Base-by-base conservation (phyloP, 495 filamentous ascomycete species). In the Elasticomyces elasticus region DNA sequence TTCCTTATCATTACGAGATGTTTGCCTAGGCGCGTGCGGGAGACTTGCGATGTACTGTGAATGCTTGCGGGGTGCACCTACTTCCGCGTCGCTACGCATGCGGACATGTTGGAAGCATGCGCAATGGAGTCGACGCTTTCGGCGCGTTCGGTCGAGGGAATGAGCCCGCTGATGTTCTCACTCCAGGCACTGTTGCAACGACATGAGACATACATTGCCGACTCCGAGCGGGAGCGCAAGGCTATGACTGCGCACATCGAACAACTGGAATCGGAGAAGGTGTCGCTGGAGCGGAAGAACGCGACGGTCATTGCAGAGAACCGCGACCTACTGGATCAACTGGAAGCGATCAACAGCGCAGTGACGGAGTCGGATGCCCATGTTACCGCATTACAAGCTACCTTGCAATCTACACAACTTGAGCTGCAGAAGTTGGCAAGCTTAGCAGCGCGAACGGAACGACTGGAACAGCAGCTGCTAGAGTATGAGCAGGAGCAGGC, bases 171-270 rank as follows among this genome's bases (percentile, higher is more conserved):
- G 69, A 88, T 79, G 17, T 86, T 85, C 71, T 68, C 81, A 37
- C 70, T 88, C 49, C 83, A 96, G 91, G 87, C 90, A 30, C 74
- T 98, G 33, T 79, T 98, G 17, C 80, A 84, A 47, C 86, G 90
- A 52, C 90, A 97, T 77, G 91, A 96, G 71, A 79, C 82, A 35
- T 95, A 94, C 67, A 87, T 95, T 75, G 83, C 81, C 19, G 87
- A 95, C 64, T 85, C 88, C 48, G 89, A 94, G 73, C 77, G 81
- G 49, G 87, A 95, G 62, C 82, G 92, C 15, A 67, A 69, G 41
- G 79, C 79, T 27, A 79, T 94, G 72, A 73, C 76, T 12, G 69
- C 73, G 33, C 85, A 74, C 40, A 86, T 96, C 60, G 83, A 86
- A 52, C 72, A 73, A 56, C 71, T 98, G 19, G 89, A 95, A 69